These are phyloP conservation scores for Colletotrichum sojae DNA, from an alignment of 2,329 filamentous ascomycete species.

Conservation along the genomic window DNA sequence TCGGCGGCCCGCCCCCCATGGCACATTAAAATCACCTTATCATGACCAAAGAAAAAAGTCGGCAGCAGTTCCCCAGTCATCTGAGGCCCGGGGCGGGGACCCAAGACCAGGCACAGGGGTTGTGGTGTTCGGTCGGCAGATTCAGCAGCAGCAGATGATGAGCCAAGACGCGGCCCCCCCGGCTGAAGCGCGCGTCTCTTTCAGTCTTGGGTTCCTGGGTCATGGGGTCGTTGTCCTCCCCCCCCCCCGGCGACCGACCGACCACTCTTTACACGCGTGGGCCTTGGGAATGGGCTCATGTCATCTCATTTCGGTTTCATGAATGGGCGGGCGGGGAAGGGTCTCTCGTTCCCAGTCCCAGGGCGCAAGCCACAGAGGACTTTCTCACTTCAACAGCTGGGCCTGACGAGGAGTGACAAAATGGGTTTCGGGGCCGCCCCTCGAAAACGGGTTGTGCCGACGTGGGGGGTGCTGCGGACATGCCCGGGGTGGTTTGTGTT, in stretches of 20 bases:
- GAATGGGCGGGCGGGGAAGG: conserved; percentile 8
- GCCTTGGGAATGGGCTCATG: conserved; percentile 40
- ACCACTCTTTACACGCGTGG: conserved; percentile 19
- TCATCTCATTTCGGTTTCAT: conserved; percentile 39
- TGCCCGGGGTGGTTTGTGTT: background rate
- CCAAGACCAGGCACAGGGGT: too few species aligned
- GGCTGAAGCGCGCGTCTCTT: conserved; percentile 33
- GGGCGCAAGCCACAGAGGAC: background rate
- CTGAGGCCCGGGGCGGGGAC: too few species aligned
- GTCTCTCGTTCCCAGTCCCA: background rate
- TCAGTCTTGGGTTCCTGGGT: too few species aligned
- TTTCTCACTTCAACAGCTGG: too few species aligned
- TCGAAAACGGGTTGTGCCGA: conserved; percentile 28
- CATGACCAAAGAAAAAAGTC: background rate
- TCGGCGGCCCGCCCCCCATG: background rate
- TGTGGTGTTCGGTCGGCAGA: too few species aligned
- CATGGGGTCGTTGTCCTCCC: too few species aligned
- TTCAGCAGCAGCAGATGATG: too few species aligned
- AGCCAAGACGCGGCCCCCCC: too few species aligned
- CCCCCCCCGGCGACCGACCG: too few species aligned
- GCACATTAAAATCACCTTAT: background rate
- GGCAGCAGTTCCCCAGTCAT: too few species aligned
- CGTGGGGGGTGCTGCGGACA: background rate
- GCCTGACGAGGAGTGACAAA: background rate
- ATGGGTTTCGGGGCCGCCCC: conserved; percentile 24